Evolutionary conservation across 2,329 filamentous ascomycete genomes (phyloP), one percentile per base, ranked within the genome.

Genomic region (Aspergillus fijiensis): DNA sequence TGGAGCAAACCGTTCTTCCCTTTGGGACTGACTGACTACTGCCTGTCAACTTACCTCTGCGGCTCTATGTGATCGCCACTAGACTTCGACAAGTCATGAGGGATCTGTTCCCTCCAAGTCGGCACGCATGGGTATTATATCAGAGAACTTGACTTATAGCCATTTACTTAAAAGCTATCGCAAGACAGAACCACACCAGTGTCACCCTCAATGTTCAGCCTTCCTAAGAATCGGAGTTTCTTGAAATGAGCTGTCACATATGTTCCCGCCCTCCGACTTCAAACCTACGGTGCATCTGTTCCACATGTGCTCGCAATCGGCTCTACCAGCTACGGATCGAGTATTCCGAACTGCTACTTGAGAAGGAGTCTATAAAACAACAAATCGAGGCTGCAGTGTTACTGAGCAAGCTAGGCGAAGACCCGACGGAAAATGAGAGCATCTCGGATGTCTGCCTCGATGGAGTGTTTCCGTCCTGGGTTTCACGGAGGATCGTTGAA

Each of bases 191-290:
- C 14, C 39, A 45, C 39, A 16, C 39, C 39, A 45, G 39, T 45
- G 16, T 19, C 39, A 45, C n/a, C 39, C 33, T 16, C 5, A 45
- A 45, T 45, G 39, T 19, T 19, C 16, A 45, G 14, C 39, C 14
- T 6, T 9, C 39, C 16, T 45, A 19, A 35, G 51, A 51, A 56
- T 35, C 45, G 45, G 27, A 55, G 64, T 47, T 56, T 47, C 59
- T 66, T 75, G 77, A 71, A 61, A 90, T 91, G 87, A 85, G 85
- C 71, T 92, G 89, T 79, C 83, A 87, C 72, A 84, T 90, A 73
- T 92, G 89, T 74, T 76, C 73, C 64, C 76, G 78, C 78, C 80
- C 74, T 80, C 84, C 69, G 73, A 78, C 69, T 79, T 74, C 81
- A 84, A 83, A 80, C 69, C 75, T 87, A 57, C 85, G 85, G 12